Percentiles rank a stretch among this genome's conserved stretches.
phyloP scores from a whole-genome alignment of 495 filamentous ascomycete genomes.

The Thermochaetoides thermophila region DNA sequence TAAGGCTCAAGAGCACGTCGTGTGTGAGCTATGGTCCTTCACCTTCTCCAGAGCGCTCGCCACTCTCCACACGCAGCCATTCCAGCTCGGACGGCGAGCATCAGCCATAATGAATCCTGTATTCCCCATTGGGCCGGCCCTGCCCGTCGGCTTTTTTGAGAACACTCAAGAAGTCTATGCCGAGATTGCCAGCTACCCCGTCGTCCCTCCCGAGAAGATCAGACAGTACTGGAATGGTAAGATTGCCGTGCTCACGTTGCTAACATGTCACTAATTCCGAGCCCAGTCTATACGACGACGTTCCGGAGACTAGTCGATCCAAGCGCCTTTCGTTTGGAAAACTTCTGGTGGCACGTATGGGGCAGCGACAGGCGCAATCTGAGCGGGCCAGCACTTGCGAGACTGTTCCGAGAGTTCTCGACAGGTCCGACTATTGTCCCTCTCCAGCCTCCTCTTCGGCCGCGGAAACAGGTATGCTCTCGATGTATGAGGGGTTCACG shows the following conservation, averaged over 20 bases:
- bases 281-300: constrained; percentile 36
- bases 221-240: constrained; percentile 37
- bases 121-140: too few relatives aligned
- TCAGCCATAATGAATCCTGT: too few relatives aligned
- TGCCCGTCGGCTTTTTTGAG: constrained; percentile 27
- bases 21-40: too few relatives aligned
- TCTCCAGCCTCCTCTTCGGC: constrained; percentile 19
- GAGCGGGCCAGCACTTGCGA: constrained; percentile 29
- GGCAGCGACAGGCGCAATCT: constrained; percentile 33
- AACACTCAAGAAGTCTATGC: constrained; percentile 30
- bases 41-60: not conserved
- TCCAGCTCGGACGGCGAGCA: not conserved
- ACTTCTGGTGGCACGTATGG: constrained; percentile 44
- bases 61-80: not conserved
- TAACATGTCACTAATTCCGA: constrained; percentile 4
- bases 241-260: not conserved
- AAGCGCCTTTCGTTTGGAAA: constrained; percentile 36
- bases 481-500: constrained; percentile 18
- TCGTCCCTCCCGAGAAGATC: constrained; percentile 33
- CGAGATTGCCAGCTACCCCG: constrained; percentile 31
- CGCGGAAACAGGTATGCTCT: constrained; percentile 26
- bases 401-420: constrained; percentile 34
- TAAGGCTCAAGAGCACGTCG: too few relatives aligned
- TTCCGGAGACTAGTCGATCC: constrained; percentile 35
- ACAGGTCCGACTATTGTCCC: constrained; percentile 34